These are phyloP conservation scores for Umbelopsis ramanniana DNA, from an alignment of 192 early-diverging fungal species.

Conservation along the genomic window DNA sequence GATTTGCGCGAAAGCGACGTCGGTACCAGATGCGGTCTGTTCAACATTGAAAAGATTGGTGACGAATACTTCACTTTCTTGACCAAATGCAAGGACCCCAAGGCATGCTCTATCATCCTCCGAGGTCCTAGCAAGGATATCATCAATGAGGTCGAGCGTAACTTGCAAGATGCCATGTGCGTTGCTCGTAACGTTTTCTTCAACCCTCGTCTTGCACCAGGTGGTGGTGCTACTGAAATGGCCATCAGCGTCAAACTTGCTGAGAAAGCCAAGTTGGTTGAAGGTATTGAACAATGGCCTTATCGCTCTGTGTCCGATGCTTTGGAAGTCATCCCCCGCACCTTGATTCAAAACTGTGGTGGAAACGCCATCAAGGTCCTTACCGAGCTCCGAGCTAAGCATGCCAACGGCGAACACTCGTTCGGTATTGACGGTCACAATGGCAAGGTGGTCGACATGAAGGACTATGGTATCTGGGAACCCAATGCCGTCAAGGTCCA, in stretches of 20 bases:
- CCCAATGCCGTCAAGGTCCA: slow-evolving; percentile 99
- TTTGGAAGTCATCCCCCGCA: slow-evolving; percentile 98
- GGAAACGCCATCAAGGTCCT: slow-evolving; percentile 97
- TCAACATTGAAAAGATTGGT: slow-evolving; percentile 96
- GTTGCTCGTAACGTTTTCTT: slow-evolving; percentile 99
- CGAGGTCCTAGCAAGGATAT: slow-evolving; percentile 98
- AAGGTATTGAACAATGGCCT: slow-evolving; percentile 95
- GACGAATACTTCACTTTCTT: slow-evolving; percentile 99
- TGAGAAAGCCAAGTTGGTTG: slow-evolving; percentile 87
- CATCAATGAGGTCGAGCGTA: slow-evolving; percentile 97
- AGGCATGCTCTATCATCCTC: slow-evolving; percentile 97
- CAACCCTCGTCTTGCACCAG: slow-evolving; percentile 90
- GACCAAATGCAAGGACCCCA: slow-evolving; percentile 93
- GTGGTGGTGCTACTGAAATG: slow-evolving; percentile 99
- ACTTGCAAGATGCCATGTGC: slow-evolving; percentile 98
- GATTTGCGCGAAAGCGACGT: slow-evolving; percentile 97
- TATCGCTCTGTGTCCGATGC: slow-evolving; percentile 95
- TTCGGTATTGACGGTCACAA: slow-evolving; percentile 96
- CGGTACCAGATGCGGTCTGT: slow-evolving; percentile 92
- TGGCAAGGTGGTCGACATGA: slow-evolving; percentile 96
- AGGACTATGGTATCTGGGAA: slow-evolving; percentile 98
- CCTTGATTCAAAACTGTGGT: slow-evolving; percentile 98
- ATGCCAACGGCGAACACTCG: slow-evolving; percentile 82
- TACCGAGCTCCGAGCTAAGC: slow-evolving; percentile 95
- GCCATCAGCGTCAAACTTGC: slow-evolving; percentile 87